Evolutionary conservation across 2,329 filamentous ascomycete species (phyloP).

Genomic region (Verticillium nubilum): DNA sequence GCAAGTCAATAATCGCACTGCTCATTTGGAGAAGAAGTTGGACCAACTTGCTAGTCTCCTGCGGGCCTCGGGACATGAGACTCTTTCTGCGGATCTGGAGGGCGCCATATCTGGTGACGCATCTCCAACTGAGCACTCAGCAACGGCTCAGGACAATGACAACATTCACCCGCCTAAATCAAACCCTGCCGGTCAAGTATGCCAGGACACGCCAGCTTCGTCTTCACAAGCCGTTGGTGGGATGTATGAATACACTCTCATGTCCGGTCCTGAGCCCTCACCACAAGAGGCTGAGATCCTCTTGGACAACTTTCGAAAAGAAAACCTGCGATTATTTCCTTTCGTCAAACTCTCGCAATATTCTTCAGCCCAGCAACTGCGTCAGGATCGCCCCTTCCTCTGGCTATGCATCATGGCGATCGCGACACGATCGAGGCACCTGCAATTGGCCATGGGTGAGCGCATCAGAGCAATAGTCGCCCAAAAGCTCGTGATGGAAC

Average conservation of each 20-base stretch:
- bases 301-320: conserved; percentile 13
- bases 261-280: not conserved
- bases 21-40: conserved; percentile 20
- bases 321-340: conserved; percentile 22
- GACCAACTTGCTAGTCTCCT: conserved; percentile 23
- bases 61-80: conserved; percentile 4
- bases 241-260: too few relatives aligned
- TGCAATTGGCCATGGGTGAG: conserved; percentile 17
- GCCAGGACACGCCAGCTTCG: not conserved
- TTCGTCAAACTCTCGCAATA: conserved; percentile 16
- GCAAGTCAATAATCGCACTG: conserved; percentile 13
- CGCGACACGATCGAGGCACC: conserved; percentile 11
- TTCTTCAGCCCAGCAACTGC: conserved; percentile 17
- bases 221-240: not conserved
- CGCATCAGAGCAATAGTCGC: conserved; percentile 19
- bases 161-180: not conserved
- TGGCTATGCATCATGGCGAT: conserved; percentile 32
- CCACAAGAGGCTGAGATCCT: conserved; percentile 8
- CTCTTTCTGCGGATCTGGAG: not conserved
- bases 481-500: conserved; percentile 16
- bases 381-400: conserved; percentile 26
- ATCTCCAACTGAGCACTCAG: not conserved
- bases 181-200: not conserved
- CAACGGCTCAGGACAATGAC: not conserved
- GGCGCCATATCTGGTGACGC: not conserved